Evolutionary conservation across 23 red algal genomes (phyloP), one percentile per base, ranked within the genome.

Genomic region (Gracilaria domingensis): DNA sequence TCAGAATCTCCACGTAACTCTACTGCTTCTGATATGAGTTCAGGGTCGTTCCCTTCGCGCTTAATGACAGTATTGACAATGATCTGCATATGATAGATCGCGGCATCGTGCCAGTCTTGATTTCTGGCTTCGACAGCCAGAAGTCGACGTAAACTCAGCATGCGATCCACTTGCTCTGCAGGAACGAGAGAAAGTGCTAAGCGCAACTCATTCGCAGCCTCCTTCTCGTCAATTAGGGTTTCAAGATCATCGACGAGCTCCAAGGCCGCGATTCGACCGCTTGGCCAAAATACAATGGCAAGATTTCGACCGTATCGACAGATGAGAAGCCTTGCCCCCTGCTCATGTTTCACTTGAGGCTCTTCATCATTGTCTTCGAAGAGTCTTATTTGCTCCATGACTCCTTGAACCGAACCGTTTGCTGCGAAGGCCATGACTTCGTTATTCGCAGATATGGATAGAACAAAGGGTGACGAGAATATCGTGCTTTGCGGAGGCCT

Each of bases 361-460:
- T 44, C 39, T 37, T 60, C 77, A 1, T 62, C 59, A 24, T 73
- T 16, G 18, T 82, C 88, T 54, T 91, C 76, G 21, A 72, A 54
- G 24, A 91, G 40, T 48, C 35, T 72, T 26, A 83, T 2, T 54
- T 75, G 88, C n/a, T 91, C 88, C 25, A 91, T 53, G 24, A 81
- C 88, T 23, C 88, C 88, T 71, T 75, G 76, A 65, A 91, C 44
- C 9, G 78, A 81, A 13, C 88, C 88, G 55, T 91, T 91, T 25
- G 88, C 66, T 13, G 88, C 75, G 78, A 82, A 91, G 11, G 78
- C 88, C 76, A 91, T 56, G n/a, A 91, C 44, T 57, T 91, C 88
- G 62, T 82, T 83, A 45, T 73, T 62, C 35, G 33, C 24, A 37
- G 78, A 56, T 26, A 91, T 58, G 9, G 88, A 91, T 26, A 91